Evolutionary conservation across 2,329 filamentous ascomycete genomes (phyloP).

Genomic region (Alternaria burnsii): DNA sequence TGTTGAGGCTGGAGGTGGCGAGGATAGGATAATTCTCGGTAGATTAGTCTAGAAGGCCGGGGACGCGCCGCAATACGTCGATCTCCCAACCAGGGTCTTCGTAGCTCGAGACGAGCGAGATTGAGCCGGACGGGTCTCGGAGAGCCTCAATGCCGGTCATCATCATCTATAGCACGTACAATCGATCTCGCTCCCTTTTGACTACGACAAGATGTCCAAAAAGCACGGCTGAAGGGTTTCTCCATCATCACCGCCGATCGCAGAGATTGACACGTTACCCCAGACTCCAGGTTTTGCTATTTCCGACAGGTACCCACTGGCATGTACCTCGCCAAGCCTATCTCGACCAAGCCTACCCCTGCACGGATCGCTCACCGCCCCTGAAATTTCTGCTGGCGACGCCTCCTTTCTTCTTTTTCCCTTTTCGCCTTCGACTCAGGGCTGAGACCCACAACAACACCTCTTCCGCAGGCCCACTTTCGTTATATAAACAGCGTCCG

Average conservation of each 20-base stretch:
- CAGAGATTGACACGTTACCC: not conserved
- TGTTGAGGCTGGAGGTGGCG: slow-evolving; percentile 21
- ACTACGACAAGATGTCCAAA: not conserved
- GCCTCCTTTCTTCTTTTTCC: slow-evolving; percentile 18
- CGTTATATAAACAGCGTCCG: slow-evolving; percentile 23
- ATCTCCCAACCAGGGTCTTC: slow-evolving; percentile 11
- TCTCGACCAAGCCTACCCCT: slow-evolving; percentile 6
- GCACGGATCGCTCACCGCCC: slow-evolving; percentile 31
- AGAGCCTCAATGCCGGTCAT: not conserved
- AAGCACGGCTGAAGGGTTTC: not conserved
- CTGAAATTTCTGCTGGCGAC: slow-evolving; percentile 15
- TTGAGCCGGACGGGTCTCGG: slow-evolving; percentile 7
- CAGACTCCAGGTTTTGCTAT: slow-evolving; percentile 1
- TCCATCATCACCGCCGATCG: not conserved
- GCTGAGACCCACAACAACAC: slow-evolving; percentile 10
- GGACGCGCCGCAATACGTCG: slow-evolving; percentile 11
- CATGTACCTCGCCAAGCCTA: slow-evolving; percentile 7
- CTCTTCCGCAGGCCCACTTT: slow-evolving; percentile 15
- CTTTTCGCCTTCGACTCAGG: slow-evolving; percentile 5
- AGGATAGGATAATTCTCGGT: slow-evolving; percentile 8
- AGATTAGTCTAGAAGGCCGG: slow-evolving; percentile 20
- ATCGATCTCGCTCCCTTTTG: not conserved
- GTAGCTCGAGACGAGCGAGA: slow-evolving; percentile 8
- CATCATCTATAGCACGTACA: not conserved
- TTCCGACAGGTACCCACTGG: not conserved